These are phyloP conservation scores for Fagopyrum esculentum DNA, from an alignment of 148 eudicot genomes.

Conservation along the genomic window DNA sequence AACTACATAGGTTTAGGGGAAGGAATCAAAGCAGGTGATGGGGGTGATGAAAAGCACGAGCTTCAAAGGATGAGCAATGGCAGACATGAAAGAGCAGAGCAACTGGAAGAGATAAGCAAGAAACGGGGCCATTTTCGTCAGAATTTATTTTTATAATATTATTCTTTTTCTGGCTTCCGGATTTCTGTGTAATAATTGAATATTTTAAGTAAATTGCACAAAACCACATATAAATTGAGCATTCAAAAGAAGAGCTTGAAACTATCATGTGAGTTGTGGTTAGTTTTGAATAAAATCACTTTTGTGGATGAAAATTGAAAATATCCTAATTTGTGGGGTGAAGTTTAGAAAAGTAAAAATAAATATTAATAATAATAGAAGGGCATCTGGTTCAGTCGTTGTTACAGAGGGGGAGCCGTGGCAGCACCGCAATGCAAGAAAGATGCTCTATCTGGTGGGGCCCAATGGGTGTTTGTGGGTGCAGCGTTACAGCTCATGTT, in stretches of 20 bases:
- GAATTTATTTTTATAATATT: background rate
- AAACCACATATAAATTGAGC: too few relatives aligned
- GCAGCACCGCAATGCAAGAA: conserved; percentile 19
- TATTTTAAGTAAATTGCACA: too few relatives aligned
- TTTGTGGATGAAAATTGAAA: too few relatives aligned
- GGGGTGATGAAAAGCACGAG: conserved; percentile 13
- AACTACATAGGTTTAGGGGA: background rate
- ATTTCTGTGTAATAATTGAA: background rate
- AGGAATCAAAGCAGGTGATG: conserved; percentile 12
- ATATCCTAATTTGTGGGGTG: background rate
- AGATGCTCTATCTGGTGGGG: conserved; percentile 12
- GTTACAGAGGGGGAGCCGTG: conserved; percentile 16
- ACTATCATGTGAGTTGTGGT: too few relatives aligned
- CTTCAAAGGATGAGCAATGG: conserved; percentile 13
- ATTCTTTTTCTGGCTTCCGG: background rate
- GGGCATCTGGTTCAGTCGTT: conserved; percentile 10
- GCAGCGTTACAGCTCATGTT: background rate
- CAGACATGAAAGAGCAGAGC: background rate
- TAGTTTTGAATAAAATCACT: too few relatives aligned
- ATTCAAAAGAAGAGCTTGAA: too few relatives aligned
- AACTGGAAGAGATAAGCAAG: conserved; percentile 5
- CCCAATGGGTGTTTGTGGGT: background rate
- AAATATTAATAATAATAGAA: background rate
- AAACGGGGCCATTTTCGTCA: background rate
- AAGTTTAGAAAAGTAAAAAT: background rate